Percentiles rank a stretch among this genome's conserved stretches.
Evolutionary conservation across 1,284 basidiomycete species (phyloP).

Genomic region (Singerocomus rubriflavus): DNA sequence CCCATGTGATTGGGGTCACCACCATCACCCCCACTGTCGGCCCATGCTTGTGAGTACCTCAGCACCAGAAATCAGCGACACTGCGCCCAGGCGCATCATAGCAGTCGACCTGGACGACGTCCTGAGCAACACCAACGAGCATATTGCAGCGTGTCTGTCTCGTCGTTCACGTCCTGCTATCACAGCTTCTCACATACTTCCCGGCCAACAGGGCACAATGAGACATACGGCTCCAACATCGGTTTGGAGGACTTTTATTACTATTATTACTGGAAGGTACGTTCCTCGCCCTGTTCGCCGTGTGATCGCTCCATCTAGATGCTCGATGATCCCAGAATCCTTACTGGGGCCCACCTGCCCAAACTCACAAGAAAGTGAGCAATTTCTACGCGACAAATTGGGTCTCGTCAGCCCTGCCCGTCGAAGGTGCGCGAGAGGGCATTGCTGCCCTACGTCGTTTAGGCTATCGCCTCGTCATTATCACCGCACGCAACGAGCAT

Average conservation of each 20-base stretch:
- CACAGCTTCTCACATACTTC: conserved; percentile 1
- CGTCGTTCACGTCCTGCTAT: background rate
- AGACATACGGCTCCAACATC: conserved; percentile 54
- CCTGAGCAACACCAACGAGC: conserved; percentile 63
- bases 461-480: conserved; percentile 69
- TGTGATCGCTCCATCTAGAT: conserved; percentile 32
- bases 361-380: conserved; percentile 58
- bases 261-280: conserved; percentile 22
- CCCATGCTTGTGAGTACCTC: background rate
- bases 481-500: conserved; percentile 67
- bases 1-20: conserved; percentile 8
- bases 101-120: conserved; percentile 81
- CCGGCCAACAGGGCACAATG: conserved; percentile 62
- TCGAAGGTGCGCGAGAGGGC: conserved; percentile 66
- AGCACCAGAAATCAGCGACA: background rate
- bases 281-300: conserved; percentile 53
- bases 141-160: conserved; percentile 62
- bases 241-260: conserved; percentile 56
- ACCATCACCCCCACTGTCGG: conserved; percentile 2
- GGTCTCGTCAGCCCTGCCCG: conserved; percentile 51
- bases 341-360: conserved; percentile 65
- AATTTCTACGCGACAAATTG: conserved; percentile 56
- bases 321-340: conserved; percentile 46
- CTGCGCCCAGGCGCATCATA: conserved; percentile 43
- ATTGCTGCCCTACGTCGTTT: conserved; percentile 52